These are phyloP conservation scores for Diaporthe citrichinensis DNA, from an alignment of 2,329 filamentous ascomycete species.

Conservation along the genomic window DNA sequence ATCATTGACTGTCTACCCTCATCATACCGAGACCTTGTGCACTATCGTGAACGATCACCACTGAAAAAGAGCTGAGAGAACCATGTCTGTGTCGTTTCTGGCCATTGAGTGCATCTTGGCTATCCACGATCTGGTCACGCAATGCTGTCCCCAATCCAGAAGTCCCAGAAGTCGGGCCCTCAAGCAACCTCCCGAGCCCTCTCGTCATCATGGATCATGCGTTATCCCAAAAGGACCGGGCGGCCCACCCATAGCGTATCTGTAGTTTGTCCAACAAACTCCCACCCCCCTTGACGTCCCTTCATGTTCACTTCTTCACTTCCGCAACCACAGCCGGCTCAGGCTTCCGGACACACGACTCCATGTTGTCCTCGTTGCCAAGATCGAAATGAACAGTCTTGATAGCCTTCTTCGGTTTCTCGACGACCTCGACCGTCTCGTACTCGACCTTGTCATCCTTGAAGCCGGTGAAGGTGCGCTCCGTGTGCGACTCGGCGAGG, in stretches of 20 bases:
- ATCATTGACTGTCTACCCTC: neutral
- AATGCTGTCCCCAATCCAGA: neutral
- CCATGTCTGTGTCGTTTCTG: no score
- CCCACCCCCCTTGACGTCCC: neutral
- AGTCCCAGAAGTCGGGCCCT: neutral
- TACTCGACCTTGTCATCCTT: neutral
- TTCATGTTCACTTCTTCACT: neutral
- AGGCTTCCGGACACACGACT: conserved; percentile 4
- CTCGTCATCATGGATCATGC: neutral
- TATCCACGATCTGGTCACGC: neutral
- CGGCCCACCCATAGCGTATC: neutral
- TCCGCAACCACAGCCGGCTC: conserved; percentile 6
- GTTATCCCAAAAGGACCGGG: neutral
- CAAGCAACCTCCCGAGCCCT: neutral
- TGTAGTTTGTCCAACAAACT: neutral
- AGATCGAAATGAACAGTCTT: neutral
- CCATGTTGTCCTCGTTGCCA: neutral
- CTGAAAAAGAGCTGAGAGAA: neutral
- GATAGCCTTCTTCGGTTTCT: neutral
- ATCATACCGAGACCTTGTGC: neutral
- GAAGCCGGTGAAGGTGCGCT: neutral
- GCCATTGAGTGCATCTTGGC: no score
- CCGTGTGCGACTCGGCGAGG: conserved; percentile 33
- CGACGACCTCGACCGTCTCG: neutral
- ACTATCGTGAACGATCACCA: neutral